phyloP scores from a whole-genome alignment of 1,139 yeast species.

The Torulaspora globosa region DNA sequence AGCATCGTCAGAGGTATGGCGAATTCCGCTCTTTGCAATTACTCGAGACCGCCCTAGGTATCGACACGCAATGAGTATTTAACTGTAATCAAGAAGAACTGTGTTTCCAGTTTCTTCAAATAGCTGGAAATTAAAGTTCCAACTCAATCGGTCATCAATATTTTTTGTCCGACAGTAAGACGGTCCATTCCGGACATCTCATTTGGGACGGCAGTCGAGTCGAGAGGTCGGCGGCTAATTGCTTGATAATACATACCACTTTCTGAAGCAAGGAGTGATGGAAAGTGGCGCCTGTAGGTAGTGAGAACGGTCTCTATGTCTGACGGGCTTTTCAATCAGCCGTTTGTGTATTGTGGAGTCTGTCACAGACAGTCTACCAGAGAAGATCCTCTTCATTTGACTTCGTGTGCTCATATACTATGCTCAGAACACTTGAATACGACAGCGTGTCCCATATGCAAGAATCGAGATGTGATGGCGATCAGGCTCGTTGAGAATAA shows the following conservation, averaged over 20 bases:
- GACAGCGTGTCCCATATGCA: constrained; percentile 23
- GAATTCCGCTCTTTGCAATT: neutral
- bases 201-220: neutral
- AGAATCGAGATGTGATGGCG: constrained; percentile 20
- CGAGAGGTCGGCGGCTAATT: constrained; percentile 18
- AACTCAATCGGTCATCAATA: neutral
- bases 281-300: neutral
- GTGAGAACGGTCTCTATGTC: neutral
- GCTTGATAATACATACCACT: neutral
- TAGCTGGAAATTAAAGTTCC: neutral
- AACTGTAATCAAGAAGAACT: no score
- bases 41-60: neutral
- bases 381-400: constrained; percentile 23
- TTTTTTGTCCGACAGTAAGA: neutral
- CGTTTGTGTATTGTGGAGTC: constrained; percentile 25
- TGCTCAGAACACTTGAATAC: constrained; percentile 22
- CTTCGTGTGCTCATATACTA: constrained; percentile 32
- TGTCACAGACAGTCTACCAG: constrained; percentile 24
- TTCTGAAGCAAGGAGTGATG: neutral
- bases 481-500: constrained; percentile 18
- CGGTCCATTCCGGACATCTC: neutral
- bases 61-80: neutral
- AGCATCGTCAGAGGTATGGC: constrained; percentile 7
- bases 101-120: no score
- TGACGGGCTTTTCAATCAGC: constrained; percentile 21